Conservation (phyloP, 768 basidiomycete species). For the Exidia glandulosa region DNA sequence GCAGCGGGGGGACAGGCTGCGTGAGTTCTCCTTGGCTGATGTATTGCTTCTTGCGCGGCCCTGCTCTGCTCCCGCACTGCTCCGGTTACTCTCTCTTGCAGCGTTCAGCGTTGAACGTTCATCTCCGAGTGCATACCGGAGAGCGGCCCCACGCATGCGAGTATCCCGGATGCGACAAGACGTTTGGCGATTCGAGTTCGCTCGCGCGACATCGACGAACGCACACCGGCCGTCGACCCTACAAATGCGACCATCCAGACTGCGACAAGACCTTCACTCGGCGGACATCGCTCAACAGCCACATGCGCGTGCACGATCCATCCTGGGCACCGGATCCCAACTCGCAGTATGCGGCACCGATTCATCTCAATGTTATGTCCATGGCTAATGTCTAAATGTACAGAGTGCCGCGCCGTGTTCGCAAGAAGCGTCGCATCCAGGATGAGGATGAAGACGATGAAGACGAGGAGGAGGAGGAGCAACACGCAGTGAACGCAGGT, state of each 20-base stretch:
- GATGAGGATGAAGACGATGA: background rate
- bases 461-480: constrained; percentile 20
- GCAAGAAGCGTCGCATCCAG: background rate
- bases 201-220: constrained; percentile 85
- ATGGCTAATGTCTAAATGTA: background rate
- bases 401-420: background rate
- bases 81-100: constrained; percentile 21
- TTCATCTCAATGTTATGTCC: background rate
- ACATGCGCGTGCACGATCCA: constrained; percentile 83
- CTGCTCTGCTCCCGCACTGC: background rate
- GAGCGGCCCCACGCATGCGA: constrained; percentile 89
- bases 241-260: constrained; percentile 72
- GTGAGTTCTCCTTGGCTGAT: constrained; percentile 9
- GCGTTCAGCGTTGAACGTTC: constrained; percentile 85
- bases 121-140: constrained; percentile 81
- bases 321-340: constrained; percentile 77
- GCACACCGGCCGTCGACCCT: constrained; percentile 77
- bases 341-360: constrained; percentile 37
- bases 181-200: constrained; percentile 86
- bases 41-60: constrained; percentile 1
- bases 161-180: constrained; percentile 78
- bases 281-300: constrained; percentile 71
- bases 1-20: background rate
- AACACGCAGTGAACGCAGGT: constrained; percentile 39
- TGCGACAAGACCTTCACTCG: constrained; percentile 86